These are phyloP conservation scores for Juglanconis oblonga DNA, from an alignment of 2,329 filamentous ascomycete genomes.

Conservation along the genomic window DNA sequence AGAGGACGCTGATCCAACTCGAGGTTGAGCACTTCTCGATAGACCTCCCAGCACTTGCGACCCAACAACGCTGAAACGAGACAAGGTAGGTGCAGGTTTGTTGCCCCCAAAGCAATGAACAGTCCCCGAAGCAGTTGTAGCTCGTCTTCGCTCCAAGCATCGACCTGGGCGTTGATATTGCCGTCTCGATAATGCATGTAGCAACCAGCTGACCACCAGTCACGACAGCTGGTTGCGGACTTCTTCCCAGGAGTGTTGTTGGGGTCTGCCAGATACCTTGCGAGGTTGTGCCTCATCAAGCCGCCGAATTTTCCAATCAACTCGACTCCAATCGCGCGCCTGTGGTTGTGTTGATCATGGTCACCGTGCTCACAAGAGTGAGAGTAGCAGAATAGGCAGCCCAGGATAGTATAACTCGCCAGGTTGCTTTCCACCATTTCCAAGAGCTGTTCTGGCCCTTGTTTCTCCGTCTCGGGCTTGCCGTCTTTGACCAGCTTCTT, in stretches of 20 bases:
- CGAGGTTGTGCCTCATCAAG: conserved; percentile 28
- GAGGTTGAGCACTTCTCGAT: conserved; percentile 40
- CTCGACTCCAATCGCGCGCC: conserved; percentile 52
- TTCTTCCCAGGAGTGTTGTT: conserved; percentile 7
- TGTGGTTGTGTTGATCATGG: conserved; percentile 52
- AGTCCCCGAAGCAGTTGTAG: conserved; percentile 45
- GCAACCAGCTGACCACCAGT: conserved; percentile 33
- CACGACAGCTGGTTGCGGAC: conserved; percentile 27
- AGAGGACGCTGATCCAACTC: conserved; percentile 27
- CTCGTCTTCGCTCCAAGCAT: conserved; percentile 49
- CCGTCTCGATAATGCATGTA: conserved; percentile 34
- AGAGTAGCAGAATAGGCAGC: conserved; percentile 57
- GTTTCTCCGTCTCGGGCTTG: conserved; percentile 32
- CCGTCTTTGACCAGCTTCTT: conserved; percentile 51
- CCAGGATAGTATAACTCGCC: conserved; percentile 53
- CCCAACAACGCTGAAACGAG: conserved; percentile 48
- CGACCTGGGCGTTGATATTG: conserved; percentile 29
- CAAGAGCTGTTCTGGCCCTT: conserved; percentile 34
- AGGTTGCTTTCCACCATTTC: conserved; percentile 44
- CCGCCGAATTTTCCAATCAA: conserved; percentile 34
- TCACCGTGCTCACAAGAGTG: conserved; percentile 62
- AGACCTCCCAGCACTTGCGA: conserved; percentile 51
- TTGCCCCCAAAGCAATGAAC: conserved; percentile 28
- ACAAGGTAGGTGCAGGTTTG: conserved; percentile 37
- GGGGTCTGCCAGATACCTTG: conserved; percentile 23